phyloP scores from a whole-genome alignment of 768 basidiomycete species.

The Hemileccinum rubropunctum region DNA sequence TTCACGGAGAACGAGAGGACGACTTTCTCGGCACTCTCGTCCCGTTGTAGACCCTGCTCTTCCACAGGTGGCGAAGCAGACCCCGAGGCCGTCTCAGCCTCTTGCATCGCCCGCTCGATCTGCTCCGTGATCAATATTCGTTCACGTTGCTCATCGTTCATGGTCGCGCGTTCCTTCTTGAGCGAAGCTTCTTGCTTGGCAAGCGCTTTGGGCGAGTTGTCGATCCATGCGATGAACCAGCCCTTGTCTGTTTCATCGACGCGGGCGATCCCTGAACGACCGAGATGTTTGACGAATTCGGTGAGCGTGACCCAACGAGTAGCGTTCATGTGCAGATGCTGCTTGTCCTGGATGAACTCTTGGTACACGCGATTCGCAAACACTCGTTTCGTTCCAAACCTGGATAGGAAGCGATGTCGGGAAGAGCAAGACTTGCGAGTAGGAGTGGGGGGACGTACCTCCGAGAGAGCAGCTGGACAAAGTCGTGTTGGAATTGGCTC shows the following conservation, averaged over 20 bases:
- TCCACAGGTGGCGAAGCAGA: conserved; percentile 41
- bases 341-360: conserved; percentile 93
- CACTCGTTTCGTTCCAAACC: conserved; percentile 93
- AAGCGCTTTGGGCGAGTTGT: conserved; percentile 91
- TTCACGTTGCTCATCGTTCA: conserved; percentile 94
- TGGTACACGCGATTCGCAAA: conserved; percentile 95
- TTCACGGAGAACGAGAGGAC: conserved; percentile 71
- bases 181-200: conserved; percentile 83
- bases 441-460: conserved; percentile 54
- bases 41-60: conserved; percentile 62
- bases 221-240: conserved; percentile 97
- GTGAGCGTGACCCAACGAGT: conserved; percentile 97
- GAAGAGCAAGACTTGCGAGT: background rate
- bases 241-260: conserved; percentile 99
- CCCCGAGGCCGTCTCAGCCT: conserved; percentile 28
- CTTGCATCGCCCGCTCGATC: conserved; percentile 80
- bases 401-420: conserved; percentile 22
- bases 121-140: conserved; percentile 87
- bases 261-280: conserved; percentile 78
- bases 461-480: conserved; percentile 85
- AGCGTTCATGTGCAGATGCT: conserved; percentile 96
- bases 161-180: conserved; percentile 90
- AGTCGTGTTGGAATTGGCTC: conserved; percentile 83
- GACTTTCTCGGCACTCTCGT: conserved; percentile 70
- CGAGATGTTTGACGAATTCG: conserved; percentile 92